phyloP scores from a whole-genome alignment of 192 early-diverging fungal genomes.

The Pilaira anomala region DNA sequence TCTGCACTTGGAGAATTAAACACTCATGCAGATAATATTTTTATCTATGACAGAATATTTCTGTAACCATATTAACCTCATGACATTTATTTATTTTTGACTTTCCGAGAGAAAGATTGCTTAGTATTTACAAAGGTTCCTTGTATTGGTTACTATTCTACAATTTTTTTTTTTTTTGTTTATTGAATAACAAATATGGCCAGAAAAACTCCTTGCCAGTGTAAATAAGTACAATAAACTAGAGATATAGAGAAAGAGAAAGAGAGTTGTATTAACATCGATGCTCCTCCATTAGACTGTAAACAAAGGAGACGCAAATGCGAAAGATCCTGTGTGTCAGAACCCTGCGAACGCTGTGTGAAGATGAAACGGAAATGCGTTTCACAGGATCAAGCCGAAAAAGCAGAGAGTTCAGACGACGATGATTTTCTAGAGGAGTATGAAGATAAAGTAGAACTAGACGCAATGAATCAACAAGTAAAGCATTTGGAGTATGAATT shows the following conservation, averaged over 20 bases:
- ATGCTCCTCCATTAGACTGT: constrained; percentile 2
- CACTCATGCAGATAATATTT: too few relatives aligned
- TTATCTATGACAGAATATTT: too few relatives aligned
- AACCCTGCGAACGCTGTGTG: constrained; percentile 2
- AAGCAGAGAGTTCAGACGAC: not conserved
- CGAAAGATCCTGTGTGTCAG: not conserved
- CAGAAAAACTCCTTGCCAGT: constrained; percentile 11
- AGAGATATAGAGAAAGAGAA: not conserved
- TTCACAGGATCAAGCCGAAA: constrained; percentile 5
- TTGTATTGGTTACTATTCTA: constrained; percentile 1
- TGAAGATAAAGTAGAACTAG: not conserved
- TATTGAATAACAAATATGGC: constrained; percentile 8
- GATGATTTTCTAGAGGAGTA: not conserved
- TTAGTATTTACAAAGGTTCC: too few relatives aligned
- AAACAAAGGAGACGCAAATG: constrained; percentile 8
- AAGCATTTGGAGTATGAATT: not conserved
- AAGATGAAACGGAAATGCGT: constrained; percentile 5
- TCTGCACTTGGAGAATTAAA: too few relatives aligned
- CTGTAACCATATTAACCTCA: not conserved
- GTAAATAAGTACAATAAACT: not conserved
- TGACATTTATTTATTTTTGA: not conserved
- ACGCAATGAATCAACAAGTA: constrained; percentile 9
- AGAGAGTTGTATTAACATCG: not conserved
- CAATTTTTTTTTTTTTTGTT: not conserved
- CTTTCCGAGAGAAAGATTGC: too few relatives aligned